Evolutionary conservation across 2,329 filamentous ascomycete species (phyloP).

Genomic region (Diaporthe destruens): DNA sequence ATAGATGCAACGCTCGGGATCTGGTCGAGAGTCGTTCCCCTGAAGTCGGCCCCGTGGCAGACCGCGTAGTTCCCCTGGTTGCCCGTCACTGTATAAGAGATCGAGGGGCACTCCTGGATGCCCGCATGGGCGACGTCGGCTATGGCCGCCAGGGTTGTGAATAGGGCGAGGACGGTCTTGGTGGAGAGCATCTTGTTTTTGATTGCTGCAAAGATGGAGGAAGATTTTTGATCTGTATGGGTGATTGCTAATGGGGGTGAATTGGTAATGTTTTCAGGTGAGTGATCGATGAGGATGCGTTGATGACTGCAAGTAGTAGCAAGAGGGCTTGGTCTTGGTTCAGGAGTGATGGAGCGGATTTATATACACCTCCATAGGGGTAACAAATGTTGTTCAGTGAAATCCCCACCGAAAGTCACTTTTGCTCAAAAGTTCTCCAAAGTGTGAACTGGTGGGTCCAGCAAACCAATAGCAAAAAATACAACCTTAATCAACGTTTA

Average conservation of each 20-base stretch:
- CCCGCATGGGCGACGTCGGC: background rate
- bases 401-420: too few relatives aligned
- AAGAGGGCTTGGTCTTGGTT: background rate
- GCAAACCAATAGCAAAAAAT: too few relatives aligned
- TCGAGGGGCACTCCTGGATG: background rate
- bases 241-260: background rate
- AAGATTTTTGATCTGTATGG: background rate
- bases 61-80: background rate
- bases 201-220: background rate
- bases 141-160: background rate
- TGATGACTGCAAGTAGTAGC: background rate
- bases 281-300: background rate
- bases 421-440: too few relatives aligned
- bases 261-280: background rate
- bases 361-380: too few relatives aligned
- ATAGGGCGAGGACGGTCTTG: background rate
- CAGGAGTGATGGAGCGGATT: background rate
- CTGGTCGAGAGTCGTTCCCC: background rate
- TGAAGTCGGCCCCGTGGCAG: background rate
- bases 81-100: background rate
- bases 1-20: background rate
- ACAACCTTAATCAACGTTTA: too few relatives aligned
- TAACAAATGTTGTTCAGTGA: too few relatives aligned
- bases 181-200: background rate
- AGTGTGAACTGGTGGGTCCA: too few relatives aligned